Evolutionary conservation across 495 filamentous ascomycete species (phyloP).

Genomic region (Penicillium goetzii): DNA sequence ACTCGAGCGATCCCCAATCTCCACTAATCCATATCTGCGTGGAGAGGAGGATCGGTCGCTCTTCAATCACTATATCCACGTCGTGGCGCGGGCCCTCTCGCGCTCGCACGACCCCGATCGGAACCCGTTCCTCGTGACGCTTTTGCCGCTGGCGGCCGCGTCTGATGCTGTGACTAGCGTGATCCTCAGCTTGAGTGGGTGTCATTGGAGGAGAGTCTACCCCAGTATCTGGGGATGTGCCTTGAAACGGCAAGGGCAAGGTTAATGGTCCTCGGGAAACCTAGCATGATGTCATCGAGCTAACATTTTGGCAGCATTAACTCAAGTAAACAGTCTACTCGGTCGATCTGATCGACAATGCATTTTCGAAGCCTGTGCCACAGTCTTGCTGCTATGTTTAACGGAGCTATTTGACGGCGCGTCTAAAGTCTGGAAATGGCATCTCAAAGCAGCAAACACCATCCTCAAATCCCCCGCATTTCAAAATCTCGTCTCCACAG

Average conservation of each 20-base stretch:
- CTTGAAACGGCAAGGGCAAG: slow-evolving; percentile 31
- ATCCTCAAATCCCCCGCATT: slow-evolving; percentile 31
- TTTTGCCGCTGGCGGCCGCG: slow-evolving; percentile 33
- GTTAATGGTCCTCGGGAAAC: slow-evolving; percentile 1
- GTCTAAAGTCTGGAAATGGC: slow-evolving; percentile 37
- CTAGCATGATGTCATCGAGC: background rate
- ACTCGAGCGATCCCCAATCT: slow-evolving; percentile 12
- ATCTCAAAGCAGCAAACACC: slow-evolving; percentile 35
- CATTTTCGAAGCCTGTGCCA: slow-evolving; percentile 32
- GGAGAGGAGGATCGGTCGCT: slow-evolving; percentile 33
- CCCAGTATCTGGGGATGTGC: slow-evolving; percentile 34
- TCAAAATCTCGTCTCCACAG: slow-evolving; percentile 18
- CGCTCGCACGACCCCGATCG: slow-evolving; percentile 30
- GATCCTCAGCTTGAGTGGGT: slow-evolving; percentile 34
- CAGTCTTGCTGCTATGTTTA: slow-evolving; percentile 32
- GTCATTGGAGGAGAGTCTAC: slow-evolving; percentile 37
- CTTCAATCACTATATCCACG: slow-evolving; percentile 37
- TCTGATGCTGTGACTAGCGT: slow-evolving; percentile 36
- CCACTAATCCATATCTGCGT: slow-evolving; percentile 29
- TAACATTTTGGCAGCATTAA: slow-evolving; percentile 20
- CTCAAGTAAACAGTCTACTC: slow-evolving; percentile 28
- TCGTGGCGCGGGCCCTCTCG: slow-evolving; percentile 32
- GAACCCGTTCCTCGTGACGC: slow-evolving; percentile 33
- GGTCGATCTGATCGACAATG: slow-evolving; percentile 21
- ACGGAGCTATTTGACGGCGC: slow-evolving; percentile 35